phyloP scores from a whole-genome alignment of 1,139 yeast species.

The Suhomyces chickasaworum region DNA sequence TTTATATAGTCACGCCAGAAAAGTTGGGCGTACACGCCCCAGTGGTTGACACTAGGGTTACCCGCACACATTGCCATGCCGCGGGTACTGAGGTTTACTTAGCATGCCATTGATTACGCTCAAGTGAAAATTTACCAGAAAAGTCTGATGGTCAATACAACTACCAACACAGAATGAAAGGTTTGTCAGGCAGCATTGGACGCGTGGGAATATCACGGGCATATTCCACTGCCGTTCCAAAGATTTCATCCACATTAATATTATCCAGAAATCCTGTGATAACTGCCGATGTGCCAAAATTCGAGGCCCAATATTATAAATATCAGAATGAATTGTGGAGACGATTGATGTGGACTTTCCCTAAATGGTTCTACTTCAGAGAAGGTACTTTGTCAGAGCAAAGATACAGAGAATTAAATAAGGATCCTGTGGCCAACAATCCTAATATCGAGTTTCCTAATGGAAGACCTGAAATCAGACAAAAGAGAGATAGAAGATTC shows the following conservation, averaged over 20 bases:
- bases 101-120: conserved; percentile 9
- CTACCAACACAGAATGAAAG: conserved; percentile 14
- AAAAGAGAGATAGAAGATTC: conserved; percentile 82
- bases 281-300: conserved; percentile 71
- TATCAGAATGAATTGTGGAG: conserved; percentile 87
- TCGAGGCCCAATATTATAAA: conserved; percentile 74
- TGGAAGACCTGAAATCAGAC: conserved; percentile 85
- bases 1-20: conserved; percentile 1
- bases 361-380: conserved; percentile 88
- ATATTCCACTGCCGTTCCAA: conserved; percentile 14
- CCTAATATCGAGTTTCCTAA: conserved; percentile 77
- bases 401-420: conserved; percentile 73
- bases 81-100: conserved; percentile 2
- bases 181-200: conserved; percentile 11
- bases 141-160: conserved; percentile 5
- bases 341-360: conserved; percentile 97
- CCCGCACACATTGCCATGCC: conserved; percentile 11
- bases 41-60: conserved; percentile 7
- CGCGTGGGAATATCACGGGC: conserved; percentile 14
- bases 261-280: conserved; percentile 83
- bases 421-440: conserved; percentile 69
- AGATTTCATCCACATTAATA: conserved; percentile 46
- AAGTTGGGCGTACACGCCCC: not conserved
- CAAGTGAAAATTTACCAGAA: conserved; percentile 16
- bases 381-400: conserved; percentile 89